phyloP scores from a whole-genome alignment of 2,329 filamentous ascomycete genomes.

The Xylaria polymorpha region DNA sequence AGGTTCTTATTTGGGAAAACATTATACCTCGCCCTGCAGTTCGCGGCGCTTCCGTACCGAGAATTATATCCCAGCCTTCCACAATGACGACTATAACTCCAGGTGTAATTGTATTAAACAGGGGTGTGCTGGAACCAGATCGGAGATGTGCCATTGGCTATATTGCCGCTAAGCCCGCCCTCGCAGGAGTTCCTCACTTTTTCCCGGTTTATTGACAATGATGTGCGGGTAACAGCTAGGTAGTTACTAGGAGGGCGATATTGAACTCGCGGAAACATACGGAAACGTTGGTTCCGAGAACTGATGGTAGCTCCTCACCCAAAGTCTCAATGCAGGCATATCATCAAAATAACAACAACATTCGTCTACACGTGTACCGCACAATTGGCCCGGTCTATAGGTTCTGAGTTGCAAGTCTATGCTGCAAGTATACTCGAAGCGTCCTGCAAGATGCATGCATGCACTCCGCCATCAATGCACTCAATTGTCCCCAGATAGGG shows the following conservation, averaged over 20 bases:
- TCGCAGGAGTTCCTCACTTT: conserved; percentile 9
- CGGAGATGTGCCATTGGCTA: conserved; percentile 9
- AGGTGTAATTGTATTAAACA: conserved; percentile 2
- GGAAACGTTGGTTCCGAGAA: conserved; percentile 37
- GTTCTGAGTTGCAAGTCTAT: conserved; percentile 8
- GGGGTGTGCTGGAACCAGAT: background rate
- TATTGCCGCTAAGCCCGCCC: conserved; percentile 12
- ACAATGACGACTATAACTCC: background rate
- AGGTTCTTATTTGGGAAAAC: background rate
- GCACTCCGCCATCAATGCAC: conserved; percentile 10
- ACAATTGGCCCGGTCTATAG: background rate
- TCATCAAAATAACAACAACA: background rate
- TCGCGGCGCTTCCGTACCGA: background rate
- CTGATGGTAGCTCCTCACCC: conserved; percentile 14
- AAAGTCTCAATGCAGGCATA: conserved; percentile 10
- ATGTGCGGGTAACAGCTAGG: conserved; percentile 17
- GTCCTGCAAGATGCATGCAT: conserved; percentile 23
- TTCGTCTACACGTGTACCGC: conserved; percentile 16
- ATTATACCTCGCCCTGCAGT: background rate
- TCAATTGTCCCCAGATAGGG: background rate
- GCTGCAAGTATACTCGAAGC: conserved; percentile 18
- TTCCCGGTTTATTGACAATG: conserved; percentile 1
- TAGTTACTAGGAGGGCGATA: conserved; percentile 24
- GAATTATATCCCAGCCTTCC: background rate
- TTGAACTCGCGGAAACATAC: conserved; percentile 21